phyloP scores from a whole-genome alignment of 2,329 filamentous ascomycete genomes.

The Arthroderma sp. region DNA sequence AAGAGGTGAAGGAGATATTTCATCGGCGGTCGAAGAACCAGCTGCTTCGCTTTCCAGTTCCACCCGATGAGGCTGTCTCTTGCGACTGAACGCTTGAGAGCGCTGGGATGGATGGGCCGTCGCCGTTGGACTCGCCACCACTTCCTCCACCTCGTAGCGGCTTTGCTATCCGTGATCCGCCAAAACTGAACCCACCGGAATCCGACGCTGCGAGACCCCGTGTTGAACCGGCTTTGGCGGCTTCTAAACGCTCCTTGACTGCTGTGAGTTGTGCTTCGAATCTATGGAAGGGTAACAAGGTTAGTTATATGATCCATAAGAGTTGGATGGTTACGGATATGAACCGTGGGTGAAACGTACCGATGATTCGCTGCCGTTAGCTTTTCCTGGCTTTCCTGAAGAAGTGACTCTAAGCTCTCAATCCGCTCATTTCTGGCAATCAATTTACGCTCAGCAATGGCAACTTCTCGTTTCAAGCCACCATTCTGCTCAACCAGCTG shows the following conservation, averaged over 20 bases:
- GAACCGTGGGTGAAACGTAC: constrained; percentile 44
- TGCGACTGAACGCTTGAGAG: constrained; percentile 49
- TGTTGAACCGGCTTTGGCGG: constrained; percentile 82
- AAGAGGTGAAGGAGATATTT: too few species aligned
- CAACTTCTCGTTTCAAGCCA: constrained; percentile 95
- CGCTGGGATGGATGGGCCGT: constrained; percentile 20
- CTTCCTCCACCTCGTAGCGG: constrained; percentile 41
- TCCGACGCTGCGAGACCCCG: constrained; percentile 59
- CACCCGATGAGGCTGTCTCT: constrained; percentile 49
- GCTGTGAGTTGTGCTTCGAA: constrained; percentile 95
- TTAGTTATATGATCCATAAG: not conserved
- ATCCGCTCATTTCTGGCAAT: constrained; percentile 96
- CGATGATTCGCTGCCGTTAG: constrained; percentile 92
- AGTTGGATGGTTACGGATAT: too few species aligned
- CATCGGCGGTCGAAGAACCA: constrained; percentile 38
- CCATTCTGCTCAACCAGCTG: constrained; percentile 98
- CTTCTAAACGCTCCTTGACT: constrained; percentile 94
- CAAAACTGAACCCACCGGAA: constrained; percentile 60
- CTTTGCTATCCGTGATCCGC: constrained; percentile 49
- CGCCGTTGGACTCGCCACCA: constrained; percentile 19
- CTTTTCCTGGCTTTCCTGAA: constrained; percentile 98
- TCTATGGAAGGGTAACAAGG: constrained; percentile 36
- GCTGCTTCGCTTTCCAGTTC: constrained; percentile 50
- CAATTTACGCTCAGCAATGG: constrained; percentile 92
- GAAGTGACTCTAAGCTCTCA: constrained; percentile 75